Percentiles rank a stretch among this genome's conserved stretches.
Conservation (phyloP, 805 yeast genomes). For the Candida vartiovaarae region DNA sequence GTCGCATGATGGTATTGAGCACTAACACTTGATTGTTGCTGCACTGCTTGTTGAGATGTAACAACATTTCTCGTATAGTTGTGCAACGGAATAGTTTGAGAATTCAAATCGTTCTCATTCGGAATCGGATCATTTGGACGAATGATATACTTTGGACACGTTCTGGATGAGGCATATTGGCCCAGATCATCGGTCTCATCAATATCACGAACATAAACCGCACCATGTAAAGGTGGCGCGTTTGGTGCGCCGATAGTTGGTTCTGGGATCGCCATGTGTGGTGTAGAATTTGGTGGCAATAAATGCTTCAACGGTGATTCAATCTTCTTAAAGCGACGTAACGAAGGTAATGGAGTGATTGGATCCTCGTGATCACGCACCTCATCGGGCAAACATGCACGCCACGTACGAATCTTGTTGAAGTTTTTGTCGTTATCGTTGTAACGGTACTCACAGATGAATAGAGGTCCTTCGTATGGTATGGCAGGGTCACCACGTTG, state of each 20-base stretch:
- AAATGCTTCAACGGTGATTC: slow-evolving; percentile 81
- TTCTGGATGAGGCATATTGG: slow-evolving; percentile 51
- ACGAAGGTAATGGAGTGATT: slow-evolving; percentile 60
- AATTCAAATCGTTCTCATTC: slow-evolving; percentile 11
- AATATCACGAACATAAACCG: slow-evolving; percentile 73
- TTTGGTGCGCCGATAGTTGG: slow-evolving; percentile 75
- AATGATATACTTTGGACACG: slow-evolving; percentile 36
- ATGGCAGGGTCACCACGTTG: slow-evolving; percentile 90
- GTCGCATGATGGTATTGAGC: slow-evolving; percentile 17
- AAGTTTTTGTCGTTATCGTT: slow-evolving; percentile 86
- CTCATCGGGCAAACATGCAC: slow-evolving; percentile 96
- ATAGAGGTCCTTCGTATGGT: slow-evolving; percentile 74
- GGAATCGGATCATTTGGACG: slow-evolving; percentile 36
- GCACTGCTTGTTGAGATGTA: slow-evolving; percentile 3
- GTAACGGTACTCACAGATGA: slow-evolving; percentile 91
- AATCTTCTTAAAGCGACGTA: slow-evolving; percentile 62
- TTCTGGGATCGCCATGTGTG: slow-evolving; percentile 70
- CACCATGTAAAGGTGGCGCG: slow-evolving; percentile 94
- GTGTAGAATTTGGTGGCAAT: slow-evolving; percentile 67
- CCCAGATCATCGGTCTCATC: slow-evolving; percentile 79
- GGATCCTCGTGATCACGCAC: slow-evolving; percentile 81
- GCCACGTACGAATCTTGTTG: slow-evolving; percentile 96
- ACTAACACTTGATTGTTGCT: slow-evolving; percentile 4
- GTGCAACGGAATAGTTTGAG: slow-evolving; percentile 13
- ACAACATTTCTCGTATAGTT: slow-evolving; percentile 19